These are phyloP conservation scores for Picochlorum costavermella DNA, from an alignment of 139 green algal species.

Conservation along the genomic window DNA sequence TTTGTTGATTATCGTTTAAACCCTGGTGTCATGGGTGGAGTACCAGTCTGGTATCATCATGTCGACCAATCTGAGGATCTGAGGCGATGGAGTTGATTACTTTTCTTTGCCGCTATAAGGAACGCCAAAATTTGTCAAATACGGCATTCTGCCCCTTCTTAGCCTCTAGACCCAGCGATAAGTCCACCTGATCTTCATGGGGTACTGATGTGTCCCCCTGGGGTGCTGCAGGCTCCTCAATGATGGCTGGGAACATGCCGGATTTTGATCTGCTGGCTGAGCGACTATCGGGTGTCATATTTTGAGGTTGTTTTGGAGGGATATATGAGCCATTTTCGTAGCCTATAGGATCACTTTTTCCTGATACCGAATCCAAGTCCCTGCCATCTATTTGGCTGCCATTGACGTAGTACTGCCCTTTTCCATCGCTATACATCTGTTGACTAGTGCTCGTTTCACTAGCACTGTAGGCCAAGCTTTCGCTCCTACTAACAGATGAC, in stretches of 20 bases:
- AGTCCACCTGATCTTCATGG: not conserved
- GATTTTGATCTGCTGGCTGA: not conserved
- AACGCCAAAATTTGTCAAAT: slow-evolving; percentile 17
- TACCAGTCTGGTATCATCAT: slow-evolving; percentile 54
- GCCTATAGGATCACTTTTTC: not conserved
- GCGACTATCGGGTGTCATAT: slow-evolving; percentile 4
- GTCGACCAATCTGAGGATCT: slow-evolving; percentile 54
- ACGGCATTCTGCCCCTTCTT: slow-evolving; percentile 11
- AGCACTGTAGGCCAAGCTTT: not conserved
- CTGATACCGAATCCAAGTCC: not conserved
- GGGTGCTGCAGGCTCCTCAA: not conserved
- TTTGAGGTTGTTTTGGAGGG: not conserved
- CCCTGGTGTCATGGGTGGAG: slow-evolving; percentile 19
- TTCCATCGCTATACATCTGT: slow-evolving; percentile 2
- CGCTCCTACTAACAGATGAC: not conserved
- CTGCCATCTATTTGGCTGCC: not conserved
- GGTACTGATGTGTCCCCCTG: not conserved
- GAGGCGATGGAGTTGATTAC: slow-evolving; percentile 42
- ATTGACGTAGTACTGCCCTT: not conserved
- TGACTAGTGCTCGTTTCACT: slow-evolving; percentile 3
- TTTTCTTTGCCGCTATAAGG: not conserved
- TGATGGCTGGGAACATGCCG: slow-evolving; percentile 10
- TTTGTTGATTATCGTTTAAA: slow-evolving; percentile 68
- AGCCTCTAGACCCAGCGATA: not conserved
- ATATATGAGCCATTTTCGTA: slow-evolving; percentile 4